Conservation (phyloP, 495 filamentous ascomycete genomes). For the Penicillium verhagenii region DNA sequence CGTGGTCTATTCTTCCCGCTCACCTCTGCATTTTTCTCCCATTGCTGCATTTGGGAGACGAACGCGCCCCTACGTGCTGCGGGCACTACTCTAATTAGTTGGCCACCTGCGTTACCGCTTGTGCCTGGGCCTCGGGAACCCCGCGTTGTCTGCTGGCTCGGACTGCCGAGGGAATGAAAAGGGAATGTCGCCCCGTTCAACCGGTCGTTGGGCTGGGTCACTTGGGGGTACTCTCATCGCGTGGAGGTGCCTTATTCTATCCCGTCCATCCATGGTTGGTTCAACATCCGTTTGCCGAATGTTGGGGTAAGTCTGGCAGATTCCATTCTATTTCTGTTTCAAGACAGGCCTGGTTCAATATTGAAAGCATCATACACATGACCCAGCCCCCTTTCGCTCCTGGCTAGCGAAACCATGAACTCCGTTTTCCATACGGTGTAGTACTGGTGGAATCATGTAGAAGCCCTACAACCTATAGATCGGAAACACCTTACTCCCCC, state of each 20-base stretch:
- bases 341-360: neutral
- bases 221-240: too few species aligned
- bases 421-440: too few species aligned
- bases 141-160: neutral
- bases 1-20: neutral
- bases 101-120: neutral
- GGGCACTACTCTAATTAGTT: conserved; percentile 2
- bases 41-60: neutral
- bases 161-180: neutral
- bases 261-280: neutral
- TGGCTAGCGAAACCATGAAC: too few species aligned
- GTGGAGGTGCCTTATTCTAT: neutral
- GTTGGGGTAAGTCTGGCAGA: neutral
- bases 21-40: neutral
- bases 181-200: neutral
- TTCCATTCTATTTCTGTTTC: neutral
- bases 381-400: neutral
- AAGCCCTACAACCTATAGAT: neutral
- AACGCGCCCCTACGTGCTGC: neutral
- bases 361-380: conserved; percentile 1
- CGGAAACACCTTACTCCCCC: neutral
- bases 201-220: neutral
- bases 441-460: neutral
- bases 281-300: neutral
- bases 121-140: conserved; percentile 2